A percentile compares a stretch with the other conserved stretches of the same genome.
Evolutionary conservation across 371 early-diverging fungal genomes (phyloP).

Genomic region (Parasitella parasitica): DNA sequence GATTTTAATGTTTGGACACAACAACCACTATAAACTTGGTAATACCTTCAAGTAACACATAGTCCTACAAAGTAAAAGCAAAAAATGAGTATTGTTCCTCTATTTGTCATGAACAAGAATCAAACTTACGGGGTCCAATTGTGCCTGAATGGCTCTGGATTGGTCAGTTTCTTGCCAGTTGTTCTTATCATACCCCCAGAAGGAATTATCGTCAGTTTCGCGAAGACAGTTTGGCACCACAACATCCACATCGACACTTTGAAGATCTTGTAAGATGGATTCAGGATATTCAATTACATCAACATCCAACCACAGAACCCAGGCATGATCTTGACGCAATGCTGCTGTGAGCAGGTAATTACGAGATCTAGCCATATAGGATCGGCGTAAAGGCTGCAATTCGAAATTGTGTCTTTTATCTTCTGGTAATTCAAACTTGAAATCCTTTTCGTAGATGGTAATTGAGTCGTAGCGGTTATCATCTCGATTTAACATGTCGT

Average conservation of each 20-base stretch:
- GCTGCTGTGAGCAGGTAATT: conserved; percentile 58
- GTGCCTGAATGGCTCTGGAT: conserved; percentile 51
- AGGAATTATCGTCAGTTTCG: conserved; percentile 33
- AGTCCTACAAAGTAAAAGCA: conserved; percentile 22
- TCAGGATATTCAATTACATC: conserved; percentile 62
- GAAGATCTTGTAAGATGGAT: conserved; percentile 54
- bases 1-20: not conserved
- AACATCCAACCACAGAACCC: conserved; percentile 71
- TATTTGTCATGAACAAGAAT: not conserved
- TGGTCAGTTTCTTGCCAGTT: conserved; percentile 64
- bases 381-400: conserved; percentile 54
- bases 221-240: conserved; percentile 64
- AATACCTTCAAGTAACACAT: conserved; percentile 41
- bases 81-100: not conserved
- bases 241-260: conserved; percentile 62
- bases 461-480: conserved; percentile 46
- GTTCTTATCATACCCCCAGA: conserved; percentile 63
- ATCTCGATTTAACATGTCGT: conserved; percentile 25
- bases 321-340: conserved; percentile 54
- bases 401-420: conserved; percentile 52
- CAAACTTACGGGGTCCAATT: conserved; percentile 45
- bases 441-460: conserved; percentile 55
- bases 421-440: conserved; percentile 47
- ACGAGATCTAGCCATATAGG: conserved; percentile 59
- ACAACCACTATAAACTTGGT: not conserved